Conservation (phyloP, 495 filamentous ascomycete genomes). For the Filosporella fistucella region DNA sequence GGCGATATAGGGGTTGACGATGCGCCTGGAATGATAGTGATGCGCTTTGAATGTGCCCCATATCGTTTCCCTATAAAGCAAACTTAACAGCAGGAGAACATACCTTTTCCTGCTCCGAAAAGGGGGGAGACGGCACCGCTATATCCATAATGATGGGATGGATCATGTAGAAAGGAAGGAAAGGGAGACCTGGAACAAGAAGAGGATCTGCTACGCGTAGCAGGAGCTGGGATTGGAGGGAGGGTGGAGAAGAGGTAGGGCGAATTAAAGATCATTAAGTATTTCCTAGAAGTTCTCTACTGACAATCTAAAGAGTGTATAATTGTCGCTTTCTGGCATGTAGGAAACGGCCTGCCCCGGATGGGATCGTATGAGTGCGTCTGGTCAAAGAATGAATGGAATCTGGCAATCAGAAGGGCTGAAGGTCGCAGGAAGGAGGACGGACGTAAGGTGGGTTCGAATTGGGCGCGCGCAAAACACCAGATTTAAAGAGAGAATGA, state of each 20-base stretch:
- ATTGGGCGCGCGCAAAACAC: no score
- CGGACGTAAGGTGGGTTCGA: no score
- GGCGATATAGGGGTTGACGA: conserved; percentile 4
- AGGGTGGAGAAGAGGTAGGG: conserved; percentile 8
- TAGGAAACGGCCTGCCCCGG: neutral
- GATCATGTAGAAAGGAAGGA: neutral
- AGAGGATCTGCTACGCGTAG: conserved; percentile 7
- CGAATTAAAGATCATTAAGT: conserved; percentile 25
- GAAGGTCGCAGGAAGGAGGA: no score
- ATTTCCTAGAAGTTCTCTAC: conserved; percentile 10
- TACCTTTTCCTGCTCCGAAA: conserved; percentile 23
- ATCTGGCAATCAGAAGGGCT: no score
- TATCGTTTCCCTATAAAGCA: neutral
- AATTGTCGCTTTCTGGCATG: neutral
- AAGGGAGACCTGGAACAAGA: conserved; percentile 8
- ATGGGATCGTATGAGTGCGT: no score
- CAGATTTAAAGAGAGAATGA: no score
- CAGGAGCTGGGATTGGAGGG: conserved; percentile 3
- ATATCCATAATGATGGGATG: neutral
- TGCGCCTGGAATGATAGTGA: conserved; percentile 13
- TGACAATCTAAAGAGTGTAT: conserved; percentile 14
- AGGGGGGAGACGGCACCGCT: conserved; percentile 14
- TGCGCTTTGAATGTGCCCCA: no score
- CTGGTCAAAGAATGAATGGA: no score
- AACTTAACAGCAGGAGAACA: neutral